Base-by-base conservation (phyloP, 768 basidiomycete genomes). In the Xerocomus spinulosus region DNA sequence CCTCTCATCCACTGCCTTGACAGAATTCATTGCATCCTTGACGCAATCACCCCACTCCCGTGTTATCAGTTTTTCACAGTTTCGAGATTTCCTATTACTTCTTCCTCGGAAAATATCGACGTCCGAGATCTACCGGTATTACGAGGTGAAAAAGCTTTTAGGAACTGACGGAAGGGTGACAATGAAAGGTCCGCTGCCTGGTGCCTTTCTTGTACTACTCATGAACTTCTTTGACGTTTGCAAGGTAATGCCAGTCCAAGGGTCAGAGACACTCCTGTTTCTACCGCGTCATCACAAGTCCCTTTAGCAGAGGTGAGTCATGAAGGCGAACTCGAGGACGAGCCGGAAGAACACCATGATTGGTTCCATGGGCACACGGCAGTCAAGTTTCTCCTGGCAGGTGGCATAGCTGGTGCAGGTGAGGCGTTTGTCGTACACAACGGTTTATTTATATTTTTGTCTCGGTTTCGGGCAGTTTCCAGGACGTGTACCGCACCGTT, bases 401-500 rank as follows among this genome's bases (percentile, higher is more conserved):
- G 96, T 29, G 96, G 96, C 13, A 71, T 94, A 9, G 96, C 96
- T 13, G 96, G 96, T 49, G 91, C 89, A 52, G 88, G 94, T 92
- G 62, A 70, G 81, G 67, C 26, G 1, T 46, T 44, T 20, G 12
- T 26, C 42, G 26, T 18, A 14, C 38, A 28, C 29, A n/a, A 44
- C 34, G 8, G n/a, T 17, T 35, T 23, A 5, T 46, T 57, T 36
- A 45, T 49, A 52, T 30, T 28, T 23, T 46, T n/a, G n/a, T n/a
- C n/a, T 34, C 38, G 25, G n/a, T 25, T 37, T 30, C 2, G 32
- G 28, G 18, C 59, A 96, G 96, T 97, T 24, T 98, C 95, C 13
- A 79, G 96, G 57, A 89, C 94, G 37, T 93, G 91, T 50, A 99
- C 96, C 0, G 96, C 96, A 6, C 96, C 96, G 1, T 98, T 97